phyloP scores from a whole-genome alignment of 441 rosid genomes.

The Pelargonium australe region DNA sequence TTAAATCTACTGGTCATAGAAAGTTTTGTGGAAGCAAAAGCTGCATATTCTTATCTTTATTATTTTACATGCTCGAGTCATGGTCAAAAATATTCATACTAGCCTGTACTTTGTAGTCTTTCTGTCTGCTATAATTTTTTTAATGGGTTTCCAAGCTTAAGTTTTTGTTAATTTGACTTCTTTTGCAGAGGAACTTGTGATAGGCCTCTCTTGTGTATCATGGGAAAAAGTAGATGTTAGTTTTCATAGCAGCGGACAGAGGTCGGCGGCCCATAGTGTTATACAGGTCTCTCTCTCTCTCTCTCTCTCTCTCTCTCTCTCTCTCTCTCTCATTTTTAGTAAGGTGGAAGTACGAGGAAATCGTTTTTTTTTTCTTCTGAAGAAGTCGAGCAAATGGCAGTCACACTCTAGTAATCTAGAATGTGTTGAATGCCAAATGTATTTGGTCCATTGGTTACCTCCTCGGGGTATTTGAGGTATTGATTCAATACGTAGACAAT shows the following conservation, averaged over 20 bases:
- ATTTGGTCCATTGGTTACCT: too few species aligned
- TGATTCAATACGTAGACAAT: too few species aligned
- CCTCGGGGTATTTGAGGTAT: too few species aligned
- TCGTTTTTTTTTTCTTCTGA: too few species aligned
- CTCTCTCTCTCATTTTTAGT: background rate
- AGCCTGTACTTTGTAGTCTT: too few species aligned
- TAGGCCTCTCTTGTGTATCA: conserved; percentile 66
- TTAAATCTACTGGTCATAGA: background rate
- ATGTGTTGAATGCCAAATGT: too few species aligned
- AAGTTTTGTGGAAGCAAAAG: background rate
- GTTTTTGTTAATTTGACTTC: conserved; percentile 3
- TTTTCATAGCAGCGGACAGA: conserved; percentile 71
- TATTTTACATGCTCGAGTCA: background rate
- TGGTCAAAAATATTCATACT: too few species aligned
- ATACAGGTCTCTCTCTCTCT: conserved; percentile 53
- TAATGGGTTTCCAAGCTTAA: background rate
- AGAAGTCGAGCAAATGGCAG: too few species aligned
- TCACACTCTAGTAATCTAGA: too few species aligned
- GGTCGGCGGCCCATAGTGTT: conserved; percentile 86
- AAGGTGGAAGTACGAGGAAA: too few species aligned
- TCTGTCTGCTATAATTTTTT: background rate
- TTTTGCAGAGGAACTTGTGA: conserved; percentile 69
- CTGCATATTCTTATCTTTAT: background rate
- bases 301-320: conserved; percentile 10
- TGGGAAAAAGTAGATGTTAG: conserved; percentile 98